Percentiles rank a stretch among this genome's conserved stretches.
These are phyloP conservation scores for Russula olivacea DNA, from an alignment of 768 basidiomycete species.

Conservation along the genomic window DNA sequence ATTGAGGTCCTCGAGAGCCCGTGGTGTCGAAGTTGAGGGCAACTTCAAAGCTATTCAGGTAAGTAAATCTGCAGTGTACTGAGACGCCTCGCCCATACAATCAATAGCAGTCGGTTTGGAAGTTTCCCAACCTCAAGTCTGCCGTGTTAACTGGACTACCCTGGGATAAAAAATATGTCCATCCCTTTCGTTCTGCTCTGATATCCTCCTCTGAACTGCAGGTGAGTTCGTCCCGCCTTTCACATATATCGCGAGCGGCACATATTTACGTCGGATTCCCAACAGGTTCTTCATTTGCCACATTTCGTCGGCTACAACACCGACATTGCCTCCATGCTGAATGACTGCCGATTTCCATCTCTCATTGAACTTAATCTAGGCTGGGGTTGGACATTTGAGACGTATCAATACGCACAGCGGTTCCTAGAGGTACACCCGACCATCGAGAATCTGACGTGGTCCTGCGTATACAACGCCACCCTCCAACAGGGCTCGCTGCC, in stretches of 20 bases:
- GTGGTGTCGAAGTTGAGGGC: neutral
- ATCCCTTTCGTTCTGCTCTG: constrained; percentile 10
- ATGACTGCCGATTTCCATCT: constrained; percentile 16
- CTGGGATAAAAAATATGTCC: constrained; percentile 16
- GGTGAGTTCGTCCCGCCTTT: neutral
- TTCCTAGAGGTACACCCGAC: constrained; percentile 21
- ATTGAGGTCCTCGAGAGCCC: constrained; percentile 15
- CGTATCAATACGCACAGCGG: constrained; percentile 18
- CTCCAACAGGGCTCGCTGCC: constrained; percentile 11
- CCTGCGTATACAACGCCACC: constrained; percentile 14
- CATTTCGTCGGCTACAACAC: constrained; percentile 18
- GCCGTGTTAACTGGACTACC: constrained; percentile 20
- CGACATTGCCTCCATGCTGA: constrained; percentile 11
- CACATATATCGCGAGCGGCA: neutral
- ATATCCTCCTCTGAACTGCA: constrained; percentile 6
- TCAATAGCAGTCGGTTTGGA: constrained; percentile 5
- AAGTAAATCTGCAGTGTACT: neutral
- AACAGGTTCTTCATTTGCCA: constrained; percentile 20
- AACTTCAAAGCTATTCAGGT: neutral
- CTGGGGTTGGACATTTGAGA: constrained; percentile 22
- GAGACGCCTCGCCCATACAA: neutral
- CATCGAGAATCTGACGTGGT: constrained; percentile 20
- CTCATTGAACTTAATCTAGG: constrained; percentile 20
- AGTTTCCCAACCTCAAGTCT: constrained; percentile 19
- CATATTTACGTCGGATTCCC: neutral